Percentiles rank a stretch among this genome's conserved stretches.
These are phyloP conservation scores for Acanthamoeba triangularis DNA, from an alignment of 208 protist species.

Conservation along the genomic window DNA sequence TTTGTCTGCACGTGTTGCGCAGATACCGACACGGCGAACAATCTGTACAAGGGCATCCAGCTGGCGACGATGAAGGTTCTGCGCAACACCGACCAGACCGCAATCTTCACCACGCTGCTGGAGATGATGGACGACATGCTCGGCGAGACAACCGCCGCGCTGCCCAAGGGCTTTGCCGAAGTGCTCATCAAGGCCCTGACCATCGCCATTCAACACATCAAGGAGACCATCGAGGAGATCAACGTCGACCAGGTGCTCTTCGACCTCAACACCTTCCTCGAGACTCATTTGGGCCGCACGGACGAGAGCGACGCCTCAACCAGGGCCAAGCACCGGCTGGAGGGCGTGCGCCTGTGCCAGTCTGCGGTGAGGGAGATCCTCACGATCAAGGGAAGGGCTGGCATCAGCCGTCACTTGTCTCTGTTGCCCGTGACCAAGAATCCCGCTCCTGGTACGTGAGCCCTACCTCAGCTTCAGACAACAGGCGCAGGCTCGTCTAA, in stretches of 20 bases:
- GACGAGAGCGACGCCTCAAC: background rate
- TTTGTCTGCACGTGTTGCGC: background rate
- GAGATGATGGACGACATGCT: constrained; percentile 38
- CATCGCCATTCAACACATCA: constrained; percentile 35
- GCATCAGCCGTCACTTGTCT: constrained; percentile 4
- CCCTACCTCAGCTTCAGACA: background rate
- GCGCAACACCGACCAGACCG: constrained; percentile 73
- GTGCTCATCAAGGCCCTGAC: constrained; percentile 72
- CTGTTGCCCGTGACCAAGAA: constrained; percentile 5
- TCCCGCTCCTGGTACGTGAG: constrained; percentile 15
- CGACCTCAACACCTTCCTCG: constrained; percentile 60
- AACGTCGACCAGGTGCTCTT: constrained; percentile 68
- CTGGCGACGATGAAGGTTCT: constrained; percentile 51
- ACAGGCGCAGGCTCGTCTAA: background rate
- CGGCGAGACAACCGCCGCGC: background rate
- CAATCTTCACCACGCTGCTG: constrained; percentile 62
- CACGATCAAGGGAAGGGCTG: constrained; percentile 38
- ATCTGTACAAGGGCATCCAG: constrained; percentile 76
- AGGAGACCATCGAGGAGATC: constrained; percentile 57
- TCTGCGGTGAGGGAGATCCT: constrained; percentile 61
- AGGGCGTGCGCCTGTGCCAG: constrained; percentile 6
- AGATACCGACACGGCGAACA: constrained; percentile 62
- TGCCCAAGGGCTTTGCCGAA: constrained; percentile 58
- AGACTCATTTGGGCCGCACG: background rate
- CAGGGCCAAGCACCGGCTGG: background rate